These are phyloP conservation scores for Entomortierella lignicola DNA, from an alignment of 192 early-diverging fungal species.

Conservation along the genomic window DNA sequence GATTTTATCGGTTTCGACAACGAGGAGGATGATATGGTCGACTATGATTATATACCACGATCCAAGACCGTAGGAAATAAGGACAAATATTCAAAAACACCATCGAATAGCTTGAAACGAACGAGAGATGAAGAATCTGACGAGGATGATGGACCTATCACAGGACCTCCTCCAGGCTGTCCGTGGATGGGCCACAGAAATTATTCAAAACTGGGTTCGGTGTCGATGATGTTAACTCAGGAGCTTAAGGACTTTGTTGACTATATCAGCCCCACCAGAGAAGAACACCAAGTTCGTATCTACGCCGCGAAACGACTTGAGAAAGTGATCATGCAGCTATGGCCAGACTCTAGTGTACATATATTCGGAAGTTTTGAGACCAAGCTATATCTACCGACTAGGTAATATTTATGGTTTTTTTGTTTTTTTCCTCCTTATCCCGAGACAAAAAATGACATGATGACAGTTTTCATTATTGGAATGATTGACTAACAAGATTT, in stretches of 20 bases:
- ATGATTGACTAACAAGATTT: too few species aligned
- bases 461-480: too few species aligned
- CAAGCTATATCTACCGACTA: slow-evolving; percentile 85
- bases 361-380: slow-evolving; percentile 95
- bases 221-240: slow-evolving; percentile 48
- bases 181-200: slow-evolving; percentile 41
- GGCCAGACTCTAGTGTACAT: slow-evolving; percentile 56
- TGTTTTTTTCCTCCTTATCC: not conserved
- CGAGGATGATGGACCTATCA: not conserved
- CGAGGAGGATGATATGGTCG: not conserved
- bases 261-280: slow-evolving; percentile 84
- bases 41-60: not conserved
- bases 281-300: slow-evolving; percentile 82
- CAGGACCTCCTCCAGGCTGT: slow-evolving; percentile 15
- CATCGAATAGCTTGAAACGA: not conserved
- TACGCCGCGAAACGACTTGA: slow-evolving; percentile 76
- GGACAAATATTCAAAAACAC: not conserved
- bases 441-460: too few species aligned
- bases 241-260: slow-evolving; percentile 83
- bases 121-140: not conserved
- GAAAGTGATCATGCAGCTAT: slow-evolving; percentile 59
- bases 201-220: not conserved
- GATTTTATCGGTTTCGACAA: slow-evolving; percentile 42
- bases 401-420: slow-evolving; percentile 57
- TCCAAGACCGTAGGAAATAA: not conserved